Conservation (phyloP, 495 filamentous ascomycete genomes). For the Hypomontagnella submonticulosa region DNA sequence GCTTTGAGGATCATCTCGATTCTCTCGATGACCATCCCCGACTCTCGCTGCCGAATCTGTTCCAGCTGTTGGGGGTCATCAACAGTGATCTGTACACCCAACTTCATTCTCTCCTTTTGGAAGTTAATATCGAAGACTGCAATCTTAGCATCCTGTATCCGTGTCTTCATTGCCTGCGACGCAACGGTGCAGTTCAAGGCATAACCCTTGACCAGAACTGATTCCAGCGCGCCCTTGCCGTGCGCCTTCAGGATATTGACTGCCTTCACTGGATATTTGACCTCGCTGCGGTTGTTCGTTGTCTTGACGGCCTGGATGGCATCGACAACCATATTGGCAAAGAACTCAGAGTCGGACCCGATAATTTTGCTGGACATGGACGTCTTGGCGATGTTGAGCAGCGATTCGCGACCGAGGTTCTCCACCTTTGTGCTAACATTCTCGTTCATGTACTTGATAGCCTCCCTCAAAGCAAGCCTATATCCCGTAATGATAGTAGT, state of each 20-base stretch:
- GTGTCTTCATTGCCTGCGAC: conserved; percentile 96
- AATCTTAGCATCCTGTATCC: conserved; percentile 93
- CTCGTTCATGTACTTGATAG: conserved; percentile 98
- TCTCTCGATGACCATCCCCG: conserved; percentile 91
- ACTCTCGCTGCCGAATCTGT: conserved; percentile 91
- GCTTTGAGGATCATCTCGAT: conserved; percentile 98
- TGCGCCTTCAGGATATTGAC: conserved; percentile 99
- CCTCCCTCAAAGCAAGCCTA: conserved; percentile 92
- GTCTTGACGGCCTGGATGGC: conserved; percentile 96
- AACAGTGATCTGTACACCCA: conserved; percentile 97
- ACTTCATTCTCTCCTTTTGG: conserved; percentile 98
- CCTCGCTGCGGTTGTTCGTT: conserved; percentile 86
- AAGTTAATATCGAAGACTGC: conserved; percentile 97
- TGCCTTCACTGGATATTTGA: conserved; percentile 98
- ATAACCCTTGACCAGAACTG: conserved; percentile 93
- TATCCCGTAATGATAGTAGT: conserved; percentile 99
- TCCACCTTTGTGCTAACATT: conserved; percentile 97
- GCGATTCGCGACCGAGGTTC: conserved; percentile 83
- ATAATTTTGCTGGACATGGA: conserved; percentile 99
- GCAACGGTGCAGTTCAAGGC: conserved; percentile 99
- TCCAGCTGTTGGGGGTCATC: conserved; percentile 97
- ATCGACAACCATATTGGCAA: conserved; percentile 95
- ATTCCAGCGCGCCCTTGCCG: conserved; percentile 90
- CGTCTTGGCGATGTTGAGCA: conserved; percentile 96
- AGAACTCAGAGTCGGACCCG: conserved; percentile 95